Base-by-base conservation (phyloP, 257 asterid species). In the Hygrophila difformis region DNA sequence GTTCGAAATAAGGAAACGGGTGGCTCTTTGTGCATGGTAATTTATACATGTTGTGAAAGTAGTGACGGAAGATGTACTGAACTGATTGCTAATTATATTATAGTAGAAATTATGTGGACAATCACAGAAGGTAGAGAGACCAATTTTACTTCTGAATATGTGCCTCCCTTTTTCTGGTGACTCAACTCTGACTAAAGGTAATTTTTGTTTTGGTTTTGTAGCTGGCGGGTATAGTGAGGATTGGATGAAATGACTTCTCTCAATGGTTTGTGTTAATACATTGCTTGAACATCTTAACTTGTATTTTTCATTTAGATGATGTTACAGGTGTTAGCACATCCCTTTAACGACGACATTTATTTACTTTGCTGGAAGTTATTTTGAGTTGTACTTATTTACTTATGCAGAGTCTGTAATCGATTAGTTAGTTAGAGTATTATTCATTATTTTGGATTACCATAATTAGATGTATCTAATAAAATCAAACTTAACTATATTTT, bases 1-100 rank as follows among this genome's bases (percentile, higher is more conserved):
- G 58, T 79, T 56, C 76, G 47, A 39, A 63, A 68, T 46, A 55
- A 23, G 60, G 89, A 72, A 51, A 79, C 65, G n/a, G 77, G 84
- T 54, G 96, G 77, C 61, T 82, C 92, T 39, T 46, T 89, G 59
- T 77, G 93, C 60, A 89, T 82, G 96, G 61, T 79, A 36, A 69
- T 78, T 35, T 79, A 77, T 63, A 73, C 85, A 18, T 79, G 94
- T 62, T 61, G 63, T 40, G 71, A 57, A 39, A 78, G 72, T 56
- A 65, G 59, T 39, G 43, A 47, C 12, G 70, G 38, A 29, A 63
- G 55, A 45, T 53, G 44, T 31, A 51, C 22, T 0, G 79, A 79
- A 24, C 60, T 89, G 56, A 51, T 64, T 70, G 24, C 78, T 6
- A 72, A 72, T 43, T 61, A 56, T 15, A 56, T 77, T 21, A 8